Percentiles rank a stretch among this genome's conserved stretches.
Conservation (phyloP, 768 basidiomycete genomes). For the Rhodosporidiobolus odoratus region DNA sequence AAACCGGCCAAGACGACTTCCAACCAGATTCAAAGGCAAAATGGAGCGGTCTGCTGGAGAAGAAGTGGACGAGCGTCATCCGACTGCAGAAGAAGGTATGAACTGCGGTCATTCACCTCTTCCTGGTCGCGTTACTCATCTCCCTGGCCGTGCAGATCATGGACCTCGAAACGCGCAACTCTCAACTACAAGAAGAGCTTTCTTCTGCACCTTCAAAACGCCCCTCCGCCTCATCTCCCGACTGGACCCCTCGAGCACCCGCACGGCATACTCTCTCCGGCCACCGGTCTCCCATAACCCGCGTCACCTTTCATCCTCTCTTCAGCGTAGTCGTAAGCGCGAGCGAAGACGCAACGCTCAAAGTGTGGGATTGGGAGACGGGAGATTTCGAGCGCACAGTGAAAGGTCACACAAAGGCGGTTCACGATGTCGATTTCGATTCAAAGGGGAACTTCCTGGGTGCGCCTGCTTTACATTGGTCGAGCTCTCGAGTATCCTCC, state of each 20-base stretch:
- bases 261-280: slow-evolving; percentile 70
- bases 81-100: slow-evolving; percentile 87
- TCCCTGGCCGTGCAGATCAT: slow-evolving; percentile 61
- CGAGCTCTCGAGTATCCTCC: slow-evolving; percentile 11
- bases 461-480: slow-evolving; percentile 47
- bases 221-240: slow-evolving; percentile 52
- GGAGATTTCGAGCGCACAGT: slow-evolving; percentile 87
- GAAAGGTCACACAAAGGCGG: slow-evolving; percentile 84
- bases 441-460: slow-evolving; percentile 76
- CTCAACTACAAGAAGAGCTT: slow-evolving; percentile 72
- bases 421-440: slow-evolving; percentile 83
- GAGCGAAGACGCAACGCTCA: slow-evolving; percentile 81
- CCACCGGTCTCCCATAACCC: slow-evolving; percentile 69
- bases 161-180: slow-evolving; percentile 79
- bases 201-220: slow-evolving; percentile 52
- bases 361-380: slow-evolving; percentile 95
- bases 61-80: slow-evolving; percentile 97
- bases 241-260: slow-evolving; percentile 84
- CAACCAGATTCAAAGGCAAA: slow-evolving; percentile 79
- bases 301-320: slow-evolving; percentile 77
- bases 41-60: slow-evolving; percentile 79
- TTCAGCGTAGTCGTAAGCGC: slow-evolving; percentile 77
- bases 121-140: background rate
- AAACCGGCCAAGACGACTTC: slow-evolving; percentile 52
- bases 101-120: background rate